These are phyloP conservation scores for Inga laurina DNA, from an alignment of 306 rosid species.

Conservation along the genomic window DNA sequence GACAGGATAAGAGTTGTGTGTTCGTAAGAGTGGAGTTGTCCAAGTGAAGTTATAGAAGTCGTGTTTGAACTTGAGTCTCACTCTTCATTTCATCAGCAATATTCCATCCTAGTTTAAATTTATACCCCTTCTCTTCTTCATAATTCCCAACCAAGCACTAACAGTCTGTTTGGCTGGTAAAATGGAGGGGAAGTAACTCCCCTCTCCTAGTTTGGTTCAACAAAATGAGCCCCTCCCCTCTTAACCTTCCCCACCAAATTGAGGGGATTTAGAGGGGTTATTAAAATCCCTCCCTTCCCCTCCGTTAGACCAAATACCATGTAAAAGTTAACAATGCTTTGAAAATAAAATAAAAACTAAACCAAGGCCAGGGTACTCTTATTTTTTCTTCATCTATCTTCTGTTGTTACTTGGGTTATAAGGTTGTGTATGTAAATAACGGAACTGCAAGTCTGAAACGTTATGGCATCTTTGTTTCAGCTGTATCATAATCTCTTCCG, in stretches of 20 bases:
- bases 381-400: too few relatives aligned
- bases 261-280: not conserved
- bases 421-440: too few relatives aligned
- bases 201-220: too few relatives aligned
- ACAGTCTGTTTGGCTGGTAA: not conserved
- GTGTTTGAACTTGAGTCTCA: not conserved
- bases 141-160: not conserved
- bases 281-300: too few relatives aligned
- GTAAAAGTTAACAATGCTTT: too few relatives aligned
- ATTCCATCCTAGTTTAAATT: not conserved
- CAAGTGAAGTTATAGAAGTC: not conserved
- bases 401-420: too few relatives aligned
- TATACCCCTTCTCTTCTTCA: not conserved
- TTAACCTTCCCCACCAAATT: not conserved
- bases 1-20: not conserved
- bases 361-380: too few relatives aligned
- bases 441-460: too few relatives aligned
- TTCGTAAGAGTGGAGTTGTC: not conserved
- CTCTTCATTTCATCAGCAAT: not conserved
- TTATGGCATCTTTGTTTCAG: too few relatives aligned
- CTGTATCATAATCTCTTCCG: too few relatives aligned
- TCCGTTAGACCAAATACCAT: too few relatives aligned
- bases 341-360: too few relatives aligned
- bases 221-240: not conserved
- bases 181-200: not conserved